Percentiles rank a stretch among this genome's conserved stretches.
These are phyloP conservation scores for Schizophyllum amplum DNA, from an alignment of 1,284 basidiomycete genomes.

Conservation along the genomic window DNA sequence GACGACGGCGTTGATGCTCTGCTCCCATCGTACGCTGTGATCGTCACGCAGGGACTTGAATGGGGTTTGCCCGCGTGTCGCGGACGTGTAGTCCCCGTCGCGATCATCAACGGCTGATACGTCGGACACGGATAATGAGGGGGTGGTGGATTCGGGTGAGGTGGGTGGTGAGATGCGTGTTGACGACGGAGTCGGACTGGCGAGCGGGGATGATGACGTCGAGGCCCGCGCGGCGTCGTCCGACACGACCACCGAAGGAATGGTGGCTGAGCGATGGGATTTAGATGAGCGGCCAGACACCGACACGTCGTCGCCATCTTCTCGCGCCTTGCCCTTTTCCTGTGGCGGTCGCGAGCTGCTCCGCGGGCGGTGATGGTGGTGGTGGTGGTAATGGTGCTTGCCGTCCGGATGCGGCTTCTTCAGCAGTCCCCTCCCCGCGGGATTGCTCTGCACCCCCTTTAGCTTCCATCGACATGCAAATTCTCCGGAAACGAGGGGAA, in stretches of 20 bases:
- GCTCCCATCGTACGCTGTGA: conserved; percentile 53
- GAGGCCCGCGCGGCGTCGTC: neutral
- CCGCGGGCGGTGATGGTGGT: conserved; percentile 10
- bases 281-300: neutral
- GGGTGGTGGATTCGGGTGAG: neutral
- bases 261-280: neutral
- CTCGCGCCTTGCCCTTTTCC: neutral
- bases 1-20: conserved; percentile 46
- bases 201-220: neutral
- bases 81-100: neutral
- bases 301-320: neutral
- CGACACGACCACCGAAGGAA: neutral
- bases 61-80: conserved; percentile 44
- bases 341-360: neutral
- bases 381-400: no score
- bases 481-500: conserved; percentile 69
- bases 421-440: conserved; percentile 20
- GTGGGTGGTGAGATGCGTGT: neutral
- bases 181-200: neutral
- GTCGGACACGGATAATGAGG: neutral
- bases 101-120: neutral
- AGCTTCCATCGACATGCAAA: conserved; percentile 74
- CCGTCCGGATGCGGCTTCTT: conserved; percentile 25
- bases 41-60: conserved; percentile 45
- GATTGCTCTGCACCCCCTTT: conserved; percentile 45